A percentile compares a stretch with the other conserved stretches of the same genome.
Conservation (phyloP, 2,329 filamentous ascomycete genomes). For the Xylaria sp. region DNA sequence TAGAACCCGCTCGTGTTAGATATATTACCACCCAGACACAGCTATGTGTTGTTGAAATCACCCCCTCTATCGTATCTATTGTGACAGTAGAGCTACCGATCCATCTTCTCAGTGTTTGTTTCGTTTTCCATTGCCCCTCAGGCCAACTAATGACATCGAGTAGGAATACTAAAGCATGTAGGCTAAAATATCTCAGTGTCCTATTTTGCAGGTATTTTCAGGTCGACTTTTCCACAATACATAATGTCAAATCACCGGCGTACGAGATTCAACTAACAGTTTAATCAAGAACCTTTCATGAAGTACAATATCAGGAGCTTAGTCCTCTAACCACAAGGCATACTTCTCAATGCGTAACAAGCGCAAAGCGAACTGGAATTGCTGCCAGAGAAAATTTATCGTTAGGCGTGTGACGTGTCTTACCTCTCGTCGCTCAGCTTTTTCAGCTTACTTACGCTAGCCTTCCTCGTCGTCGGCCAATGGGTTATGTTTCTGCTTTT, state of each 20-base stretch:
- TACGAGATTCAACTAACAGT: too few species aligned
- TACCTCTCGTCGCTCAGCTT: conserved; percentile 2
- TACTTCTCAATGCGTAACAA: neutral
- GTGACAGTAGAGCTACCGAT: too few species aligned
- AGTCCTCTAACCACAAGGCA: too few species aligned
- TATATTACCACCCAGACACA: neutral
- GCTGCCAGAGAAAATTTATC: neutral
- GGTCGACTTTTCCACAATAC: too few species aligned
- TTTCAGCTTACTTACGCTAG: conserved; percentile 10
- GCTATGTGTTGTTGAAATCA: neutral
- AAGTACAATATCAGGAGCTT: too few species aligned
- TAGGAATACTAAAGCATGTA: too few species aligned
- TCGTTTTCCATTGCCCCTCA: neutral
- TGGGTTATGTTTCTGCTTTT: neutral
- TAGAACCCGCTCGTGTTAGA: neutral
- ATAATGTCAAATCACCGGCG: too few species aligned
- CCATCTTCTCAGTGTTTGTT: neutral
- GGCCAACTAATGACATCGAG: neutral
- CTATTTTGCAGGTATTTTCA: too few species aligned
- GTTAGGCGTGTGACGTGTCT: neutral
- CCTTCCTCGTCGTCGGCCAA: neutral
- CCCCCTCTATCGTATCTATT: neutral
- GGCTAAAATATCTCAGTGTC: too few species aligned
- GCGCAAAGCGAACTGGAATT: neutral
- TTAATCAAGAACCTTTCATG: too few species aligned